These are phyloP conservation scores for Telopea speciosissima DNA, from an alignment of 177 flowering plant species.

Conservation along the genomic window DNA sequence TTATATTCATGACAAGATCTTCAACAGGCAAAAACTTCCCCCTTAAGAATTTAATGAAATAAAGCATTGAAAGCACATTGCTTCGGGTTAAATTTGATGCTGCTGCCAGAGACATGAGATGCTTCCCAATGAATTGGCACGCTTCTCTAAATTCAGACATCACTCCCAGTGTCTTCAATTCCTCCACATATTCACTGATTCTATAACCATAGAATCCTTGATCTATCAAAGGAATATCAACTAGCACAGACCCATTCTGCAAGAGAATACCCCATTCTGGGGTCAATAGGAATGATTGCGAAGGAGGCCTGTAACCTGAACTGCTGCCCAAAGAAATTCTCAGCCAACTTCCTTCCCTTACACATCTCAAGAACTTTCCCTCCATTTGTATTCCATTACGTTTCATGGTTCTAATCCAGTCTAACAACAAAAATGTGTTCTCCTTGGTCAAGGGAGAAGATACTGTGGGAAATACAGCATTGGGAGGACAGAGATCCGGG, in stretches of 20 bases:
- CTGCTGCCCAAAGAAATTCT: constrained; percentile 32
- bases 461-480: constrained; percentile 35
- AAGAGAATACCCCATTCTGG: constrained; percentile 37
- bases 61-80: constrained; percentile 44
- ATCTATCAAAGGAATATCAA: constrained; percentile 64
- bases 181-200: constrained; percentile 35
- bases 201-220: constrained; percentile 34
- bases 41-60: constrained; percentile 43
- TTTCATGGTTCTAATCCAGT: constrained; percentile 41
- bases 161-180: constrained; percentile 52
- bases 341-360: constrained; percentile 56
- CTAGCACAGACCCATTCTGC: constrained; percentile 47
- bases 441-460: constrained; percentile 42
- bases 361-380: constrained; percentile 34
- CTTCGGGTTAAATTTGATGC: constrained; percentile 27
- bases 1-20: constrained; percentile 35
- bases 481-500: constrained; percentile 55
- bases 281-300: constrained; percentile 39
- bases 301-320: constrained; percentile 45
- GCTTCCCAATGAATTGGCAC: constrained; percentile 50
- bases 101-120: constrained; percentile 46
- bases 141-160: constrained; percentile 55
- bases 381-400: constrained; percentile 17
- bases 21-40: constrained; percentile 27
- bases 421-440: constrained; percentile 49